phyloP scores from a whole-genome alignment of 176 grass and related monocot species.

The Zea luxurians region DNA sequence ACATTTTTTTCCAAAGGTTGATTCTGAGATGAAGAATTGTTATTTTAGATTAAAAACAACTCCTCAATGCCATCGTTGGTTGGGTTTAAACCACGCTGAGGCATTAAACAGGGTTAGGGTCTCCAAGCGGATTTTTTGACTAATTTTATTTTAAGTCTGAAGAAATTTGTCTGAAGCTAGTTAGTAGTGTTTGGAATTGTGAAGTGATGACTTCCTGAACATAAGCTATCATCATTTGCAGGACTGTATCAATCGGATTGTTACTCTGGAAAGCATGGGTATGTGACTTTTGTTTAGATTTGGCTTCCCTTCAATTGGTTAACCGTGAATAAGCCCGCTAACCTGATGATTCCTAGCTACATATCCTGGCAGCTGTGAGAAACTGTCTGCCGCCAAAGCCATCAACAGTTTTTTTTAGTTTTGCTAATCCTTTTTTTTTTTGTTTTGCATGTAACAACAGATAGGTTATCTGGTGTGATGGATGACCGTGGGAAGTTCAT shows the following conservation, averaged over 20 bases:
- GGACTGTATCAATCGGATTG: conserved; percentile 94
- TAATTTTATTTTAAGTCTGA: neutral
- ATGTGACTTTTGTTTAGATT: conserved; percentile 20
- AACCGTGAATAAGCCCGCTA: neutral
- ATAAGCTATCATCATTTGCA: conserved; percentile 12
- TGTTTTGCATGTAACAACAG: conserved; percentile 45
- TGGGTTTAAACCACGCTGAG: neutral
- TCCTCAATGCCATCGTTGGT: neutral
- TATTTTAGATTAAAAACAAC: neutral
- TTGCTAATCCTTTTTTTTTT: neutral
- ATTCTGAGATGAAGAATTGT: neutral
- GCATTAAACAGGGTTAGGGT: neutral
- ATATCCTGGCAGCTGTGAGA: neutral
- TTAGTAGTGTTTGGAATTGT: neutral
- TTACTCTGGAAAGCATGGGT: conserved; percentile 79
- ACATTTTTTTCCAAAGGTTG: neutral
- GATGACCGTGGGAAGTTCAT: conserved; percentile 99
- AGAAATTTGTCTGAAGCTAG: neutral
- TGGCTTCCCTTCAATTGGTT: neutral
- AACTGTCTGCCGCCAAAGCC: neutral
- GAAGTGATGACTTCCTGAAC: neutral
- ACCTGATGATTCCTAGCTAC: neutral
- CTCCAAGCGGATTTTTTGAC: neutral
- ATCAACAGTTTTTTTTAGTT: neutral
- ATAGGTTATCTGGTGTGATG: conserved; percentile 94